Evolutionary conservation across 176 grass and related monocot species (phyloP).

Genomic region (Bonia amplexicaulis): DNA sequence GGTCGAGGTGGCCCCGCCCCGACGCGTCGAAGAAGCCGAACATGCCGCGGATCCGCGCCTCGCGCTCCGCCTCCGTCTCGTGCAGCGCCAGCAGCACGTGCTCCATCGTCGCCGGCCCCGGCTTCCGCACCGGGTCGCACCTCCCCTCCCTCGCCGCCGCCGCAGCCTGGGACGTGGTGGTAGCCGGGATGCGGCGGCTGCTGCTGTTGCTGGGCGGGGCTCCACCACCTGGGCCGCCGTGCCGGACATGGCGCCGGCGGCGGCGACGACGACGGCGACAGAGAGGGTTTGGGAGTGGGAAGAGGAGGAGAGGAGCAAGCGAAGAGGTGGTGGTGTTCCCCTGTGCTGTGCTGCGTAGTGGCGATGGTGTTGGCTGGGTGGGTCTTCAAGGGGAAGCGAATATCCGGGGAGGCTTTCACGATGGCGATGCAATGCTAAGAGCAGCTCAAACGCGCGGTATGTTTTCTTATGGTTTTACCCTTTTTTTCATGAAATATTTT

Average conservation of each 20-base stretch:
- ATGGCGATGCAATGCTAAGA: background rate
- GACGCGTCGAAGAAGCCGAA: constrained; percentile 76
- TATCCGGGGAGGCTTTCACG: background rate
- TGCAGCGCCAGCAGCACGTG: constrained; percentile 74
- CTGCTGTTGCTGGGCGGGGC: background rate
- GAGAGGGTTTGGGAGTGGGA: background rate
- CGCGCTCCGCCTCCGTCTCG: constrained; percentile 71
- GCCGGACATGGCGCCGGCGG: constrained; percentile 29
- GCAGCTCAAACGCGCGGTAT: background rate
- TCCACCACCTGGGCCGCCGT: constrained; percentile 43
- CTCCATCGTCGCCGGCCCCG: constrained; percentile 52
- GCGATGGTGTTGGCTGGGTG: background rate
- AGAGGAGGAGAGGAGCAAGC: background rate
- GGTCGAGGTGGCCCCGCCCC: constrained; percentile 59
- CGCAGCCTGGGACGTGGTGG: background rate
- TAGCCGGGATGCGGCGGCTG: background rate
- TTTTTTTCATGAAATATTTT: no score
- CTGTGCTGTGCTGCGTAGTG: background rate
- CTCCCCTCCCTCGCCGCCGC: constrained; percentile 4
- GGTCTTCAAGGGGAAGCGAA: background rate
- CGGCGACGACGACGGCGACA: background rate
- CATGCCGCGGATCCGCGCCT: constrained; percentile 64
- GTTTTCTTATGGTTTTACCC: background rate
- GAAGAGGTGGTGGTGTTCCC: background rate
- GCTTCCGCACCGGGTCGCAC: constrained; percentile 45